Conservation (phyloP, 306 rosid genomes). For the Erythrophleum fordii region DNA sequence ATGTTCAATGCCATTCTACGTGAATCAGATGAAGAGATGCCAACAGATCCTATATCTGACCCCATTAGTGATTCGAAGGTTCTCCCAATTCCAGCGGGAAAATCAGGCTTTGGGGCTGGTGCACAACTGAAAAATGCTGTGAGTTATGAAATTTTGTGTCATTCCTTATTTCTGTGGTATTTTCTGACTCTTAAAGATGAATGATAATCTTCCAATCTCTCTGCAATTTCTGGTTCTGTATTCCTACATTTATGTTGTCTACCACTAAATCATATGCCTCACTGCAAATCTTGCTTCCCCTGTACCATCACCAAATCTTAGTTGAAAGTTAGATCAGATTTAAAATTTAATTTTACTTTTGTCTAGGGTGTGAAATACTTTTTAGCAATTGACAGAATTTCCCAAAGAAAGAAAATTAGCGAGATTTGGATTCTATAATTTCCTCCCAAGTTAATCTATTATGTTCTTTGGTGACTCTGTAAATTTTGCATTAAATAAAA, state of each 20-base stretch:
- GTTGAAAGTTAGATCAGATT: neutral
- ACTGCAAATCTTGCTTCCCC: slow-evolving; percentile 11
- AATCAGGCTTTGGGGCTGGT: slow-evolving; percentile 89
- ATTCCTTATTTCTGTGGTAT: neutral
- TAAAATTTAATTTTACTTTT: neutral
- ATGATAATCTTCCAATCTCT: neutral
- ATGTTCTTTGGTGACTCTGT: neutral
- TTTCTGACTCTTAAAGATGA: neutral
- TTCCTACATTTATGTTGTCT: slow-evolving; percentile 14
- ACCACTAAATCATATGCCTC: slow-evolving; percentile 1
- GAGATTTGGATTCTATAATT: slow-evolving; percentile 21
- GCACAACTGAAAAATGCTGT: slow-evolving; percentile 92
- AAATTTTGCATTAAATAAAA: neutral
- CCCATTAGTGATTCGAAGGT: slow-evolving; percentile 89
- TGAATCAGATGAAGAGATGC: slow-evolving; percentile 89
- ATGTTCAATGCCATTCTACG: slow-evolving; percentile 97
- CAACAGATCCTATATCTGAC: slow-evolving; percentile 92
- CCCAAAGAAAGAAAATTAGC: neutral
- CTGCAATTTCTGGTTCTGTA: neutral
- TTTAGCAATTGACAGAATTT: neutral
- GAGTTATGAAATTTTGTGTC: slow-evolving; percentile 41
- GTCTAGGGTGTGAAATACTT: neutral
- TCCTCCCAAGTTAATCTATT: neutral
- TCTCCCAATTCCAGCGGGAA: slow-evolving; percentile 90
- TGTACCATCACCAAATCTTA: neutral